Base-by-base conservation (phyloP, 2,329 filamentous ascomycete species). In the Sclerotiophoma versabilis region DNA sequence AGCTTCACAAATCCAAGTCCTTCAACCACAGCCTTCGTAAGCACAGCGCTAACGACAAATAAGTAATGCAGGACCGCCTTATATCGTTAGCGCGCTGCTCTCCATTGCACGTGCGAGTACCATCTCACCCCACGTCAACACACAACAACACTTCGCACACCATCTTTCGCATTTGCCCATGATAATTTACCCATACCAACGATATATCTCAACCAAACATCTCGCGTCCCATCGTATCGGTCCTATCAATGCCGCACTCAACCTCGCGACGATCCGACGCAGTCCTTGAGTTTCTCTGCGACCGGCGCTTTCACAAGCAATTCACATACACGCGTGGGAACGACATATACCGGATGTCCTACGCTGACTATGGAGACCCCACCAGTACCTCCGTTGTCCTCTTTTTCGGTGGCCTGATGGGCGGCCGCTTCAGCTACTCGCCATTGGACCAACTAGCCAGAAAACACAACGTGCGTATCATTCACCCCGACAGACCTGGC, bases 361-460 rank as follows among this genome's bases (percentile, higher is more conserved):
- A 29, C 23, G 29, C 62, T 22, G 63, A 68, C 45, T 68, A 55
- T 46, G 66, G 64, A n/a, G 58, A 63, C 25, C 5, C 29, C 3
- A 23, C 53, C 25, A 65, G 62, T 54, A 49, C 54, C n/a, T 50
- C 56, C 5, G 65, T 66, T 1, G 59, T 69, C 6, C 46, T 68
- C 15, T 57, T 69, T 45, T 67, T 62, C 36, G 64, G 65, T 10
- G 62, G 53, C 8, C 42, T 68, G 8, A 59, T 64, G 51, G 59
- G 50, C 23, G 55, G 37, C 11, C 52, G 65, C n/a, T 41, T 64
- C 12, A 44, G 45, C 42, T 64, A 65, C 41, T 49, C 60, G 5
- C 42, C 57, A 2, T 49, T 65, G 20, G 65, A 68, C 26, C 43
- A 55, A 26, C 20, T 65, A 7, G 65, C 65, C 11, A 63, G 49